Percentiles rank a stretch among this genome's conserved stretches.
phyloP scores from a whole-genome alignment of 139 green algal species.

The Deuterostichococcus epilithicus region DNA sequence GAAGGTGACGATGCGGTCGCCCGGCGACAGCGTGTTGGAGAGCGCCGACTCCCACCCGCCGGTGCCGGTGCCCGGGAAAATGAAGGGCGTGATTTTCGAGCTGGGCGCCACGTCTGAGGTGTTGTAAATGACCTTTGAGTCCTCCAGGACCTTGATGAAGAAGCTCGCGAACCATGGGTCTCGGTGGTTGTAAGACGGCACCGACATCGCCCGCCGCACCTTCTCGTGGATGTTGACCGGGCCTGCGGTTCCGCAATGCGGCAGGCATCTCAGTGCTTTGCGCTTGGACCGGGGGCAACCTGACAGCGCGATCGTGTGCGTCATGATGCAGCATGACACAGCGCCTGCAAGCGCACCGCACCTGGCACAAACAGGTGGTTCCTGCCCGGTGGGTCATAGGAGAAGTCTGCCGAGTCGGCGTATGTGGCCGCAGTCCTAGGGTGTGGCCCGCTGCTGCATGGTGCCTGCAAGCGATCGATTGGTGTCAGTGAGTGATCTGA shows the following conservation, averaged over 20 bases:
- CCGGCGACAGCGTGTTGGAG: slow-evolving; percentile 93
- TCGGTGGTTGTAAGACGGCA: slow-evolving; percentile 85
- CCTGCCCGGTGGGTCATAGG: slow-evolving; percentile 67
- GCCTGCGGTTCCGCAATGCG: slow-evolving; percentile 45
- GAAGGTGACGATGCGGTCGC: slow-evolving; percentile 77
- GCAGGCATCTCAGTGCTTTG: no score
- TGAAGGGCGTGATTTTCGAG: slow-evolving; percentile 79
- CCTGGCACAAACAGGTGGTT: slow-evolving; percentile 95
- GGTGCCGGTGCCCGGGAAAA: slow-evolving; percentile 79
- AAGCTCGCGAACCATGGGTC: slow-evolving; percentile 91
- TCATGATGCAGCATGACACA: no score
- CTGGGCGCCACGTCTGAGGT: slow-evolving; percentile 74
- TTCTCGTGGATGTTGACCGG: slow-evolving; percentile 95
- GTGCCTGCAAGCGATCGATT: background rate
- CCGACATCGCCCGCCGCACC: slow-evolving; percentile 84
- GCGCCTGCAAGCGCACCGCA: slow-evolving; percentile 20
- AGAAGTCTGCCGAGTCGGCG: slow-evolving; percentile 44
- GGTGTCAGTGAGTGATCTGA: no score
- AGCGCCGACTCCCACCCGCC: slow-evolving; percentile 92
- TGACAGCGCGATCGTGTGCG: no score
- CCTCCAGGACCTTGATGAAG: slow-evolving; percentile 77
- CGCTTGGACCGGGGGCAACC: no score
- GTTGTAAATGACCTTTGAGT: slow-evolving; percentile 77
- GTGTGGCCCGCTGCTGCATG: background rate
- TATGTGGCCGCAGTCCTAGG: background rate